A percentile compares a stretch with the other conserved stretches of the same genome.
These are phyloP conservation scores for Cladosporium sphaerospermum DNA, from an alignment of 2,329 filamentous ascomycete species.

Conservation along the genomic window DNA sequence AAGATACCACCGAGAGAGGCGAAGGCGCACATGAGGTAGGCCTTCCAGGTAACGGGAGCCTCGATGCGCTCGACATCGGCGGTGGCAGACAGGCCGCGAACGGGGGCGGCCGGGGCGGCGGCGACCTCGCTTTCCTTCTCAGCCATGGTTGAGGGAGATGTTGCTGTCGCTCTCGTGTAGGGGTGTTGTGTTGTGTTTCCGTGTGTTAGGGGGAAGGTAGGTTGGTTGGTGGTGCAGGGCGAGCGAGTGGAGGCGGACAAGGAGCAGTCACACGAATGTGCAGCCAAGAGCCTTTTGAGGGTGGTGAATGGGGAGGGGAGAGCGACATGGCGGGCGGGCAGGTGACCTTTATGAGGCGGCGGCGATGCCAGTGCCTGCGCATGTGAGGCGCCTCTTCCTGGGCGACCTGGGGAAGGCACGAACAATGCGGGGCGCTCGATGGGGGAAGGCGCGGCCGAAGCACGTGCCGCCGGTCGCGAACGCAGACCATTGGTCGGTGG, in stretches of 20 bases:
- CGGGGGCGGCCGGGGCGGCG: conserved; percentile 15
- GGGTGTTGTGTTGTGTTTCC: not conserved
- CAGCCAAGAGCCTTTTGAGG: not conserved
- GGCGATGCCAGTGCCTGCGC: not conserved
- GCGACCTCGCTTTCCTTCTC: conserved; percentile 1
- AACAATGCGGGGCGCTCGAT: conserved; percentile 8
- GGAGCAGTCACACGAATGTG: not conserved
- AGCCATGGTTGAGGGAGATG: not conserved
- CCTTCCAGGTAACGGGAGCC: conserved; percentile 36
- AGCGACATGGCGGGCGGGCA: conserved; percentile 3
- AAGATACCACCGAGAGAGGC: conserved; percentile 56
- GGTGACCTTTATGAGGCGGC: conserved; percentile 6
- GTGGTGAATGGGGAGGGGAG: not conserved
- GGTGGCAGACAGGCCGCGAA: conserved; percentile 33
- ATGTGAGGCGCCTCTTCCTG: not conserved
- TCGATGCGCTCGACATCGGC: conserved; percentile 49
- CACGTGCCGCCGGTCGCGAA: conserved; percentile 5
- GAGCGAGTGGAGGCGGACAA: conserved; percentile 6
- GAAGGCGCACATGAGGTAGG: conserved; percentile 41
- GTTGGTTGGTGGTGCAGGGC: not conserved
- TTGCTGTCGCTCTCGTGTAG: not conserved
- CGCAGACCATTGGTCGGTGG: conserved; percentile 6
- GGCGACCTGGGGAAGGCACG: not conserved
- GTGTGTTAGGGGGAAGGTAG: not conserved
- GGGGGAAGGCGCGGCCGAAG: conserved; percentile 4